phyloP scores from a whole-genome alignment of 164 flowering plant genomes.

The Annona squamosa region DNA sequence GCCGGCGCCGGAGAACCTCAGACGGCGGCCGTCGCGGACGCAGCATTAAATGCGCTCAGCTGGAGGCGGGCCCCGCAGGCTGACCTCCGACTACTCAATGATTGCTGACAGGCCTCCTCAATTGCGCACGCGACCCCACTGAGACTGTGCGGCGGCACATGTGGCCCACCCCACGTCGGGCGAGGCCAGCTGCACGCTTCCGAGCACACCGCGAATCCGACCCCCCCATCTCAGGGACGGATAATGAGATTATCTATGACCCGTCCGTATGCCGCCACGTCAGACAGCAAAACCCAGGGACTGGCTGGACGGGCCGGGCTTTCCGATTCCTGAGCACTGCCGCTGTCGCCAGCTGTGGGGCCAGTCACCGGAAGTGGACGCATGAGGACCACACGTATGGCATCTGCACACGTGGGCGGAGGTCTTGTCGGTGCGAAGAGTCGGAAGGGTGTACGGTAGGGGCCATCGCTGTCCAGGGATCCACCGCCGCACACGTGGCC shows the following conservation, averaged over 20 bases:
- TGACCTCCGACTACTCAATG: slow-evolving; percentile 2
- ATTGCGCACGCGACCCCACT: not conserved
- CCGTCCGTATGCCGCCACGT: not conserved
- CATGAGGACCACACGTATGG: not conserved
- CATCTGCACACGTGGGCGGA: not conserved
- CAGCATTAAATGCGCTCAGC: not conserved
- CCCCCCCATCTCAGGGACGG: too few relatives aligned
- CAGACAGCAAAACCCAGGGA: not conserved
- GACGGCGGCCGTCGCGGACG: not conserved
- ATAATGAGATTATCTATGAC: not conserved
- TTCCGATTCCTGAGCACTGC: not conserved
- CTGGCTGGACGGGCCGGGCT: not conserved
- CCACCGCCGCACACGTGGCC: not conserved
- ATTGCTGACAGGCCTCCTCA: not conserved
- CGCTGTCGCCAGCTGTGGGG: not conserved
- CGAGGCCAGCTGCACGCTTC: slow-evolving; percentile 20
- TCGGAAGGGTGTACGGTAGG: not conserved
- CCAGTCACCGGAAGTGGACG: not conserved
- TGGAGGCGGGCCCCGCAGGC: not conserved
- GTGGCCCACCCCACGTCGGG: not conserved
- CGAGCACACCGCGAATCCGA: slow-evolving; percentile 7
- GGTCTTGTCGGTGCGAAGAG: not conserved
- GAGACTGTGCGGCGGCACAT: slow-evolving; percentile 3
- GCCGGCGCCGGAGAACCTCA: too few relatives aligned
- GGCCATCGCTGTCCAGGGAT: not conserved